A percentile compares a stretch with the other conserved stretches of the same genome.
Conservation (phyloP, 2,329 filamentous ascomycete species). For the Botrytis porri region DNA sequence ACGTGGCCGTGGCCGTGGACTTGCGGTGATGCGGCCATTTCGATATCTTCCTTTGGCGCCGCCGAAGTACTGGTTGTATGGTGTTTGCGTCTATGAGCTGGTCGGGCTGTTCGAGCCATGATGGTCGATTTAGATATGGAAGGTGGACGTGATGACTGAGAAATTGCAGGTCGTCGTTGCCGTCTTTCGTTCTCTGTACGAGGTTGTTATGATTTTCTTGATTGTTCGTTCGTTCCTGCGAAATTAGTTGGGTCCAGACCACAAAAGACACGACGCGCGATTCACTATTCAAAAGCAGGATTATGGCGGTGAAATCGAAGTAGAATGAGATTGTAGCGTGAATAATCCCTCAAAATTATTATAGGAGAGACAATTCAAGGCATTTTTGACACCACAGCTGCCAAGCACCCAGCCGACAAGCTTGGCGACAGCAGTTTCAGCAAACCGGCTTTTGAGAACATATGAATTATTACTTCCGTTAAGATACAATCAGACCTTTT, state of each 20-base stretch:
- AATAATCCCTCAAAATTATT: not conserved
- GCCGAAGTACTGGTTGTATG: not conserved
- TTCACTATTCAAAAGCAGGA: not conserved
- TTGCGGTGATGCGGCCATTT: conserved; percentile 16
- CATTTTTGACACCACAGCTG: conserved; percentile 16
- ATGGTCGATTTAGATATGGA: not conserved
- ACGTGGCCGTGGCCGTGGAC: not conserved
- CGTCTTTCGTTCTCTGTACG: not conserved
- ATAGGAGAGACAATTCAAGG: not conserved
- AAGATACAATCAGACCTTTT: not conserved
- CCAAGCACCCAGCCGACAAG: conserved; percentile 12
- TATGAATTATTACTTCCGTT: not conserved
- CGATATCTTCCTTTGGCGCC: conserved; percentile 13
- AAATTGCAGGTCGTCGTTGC: not conserved
- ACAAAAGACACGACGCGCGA: not conserved
- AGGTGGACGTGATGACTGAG: not conserved
- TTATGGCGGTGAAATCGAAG: not conserved
- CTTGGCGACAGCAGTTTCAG: conserved; percentile 13
- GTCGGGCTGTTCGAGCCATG: not conserved
- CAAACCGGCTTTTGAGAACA: not conserved
- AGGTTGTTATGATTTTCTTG: not conserved
- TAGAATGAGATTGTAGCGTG: not conserved
- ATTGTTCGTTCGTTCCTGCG: conserved; percentile 9
- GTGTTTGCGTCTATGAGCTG: not conserved
- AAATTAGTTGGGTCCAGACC: not conserved